Base-by-base conservation (phyloP, 2,329 filamentous ascomycete species). In the Fusarium denticulatum region DNA sequence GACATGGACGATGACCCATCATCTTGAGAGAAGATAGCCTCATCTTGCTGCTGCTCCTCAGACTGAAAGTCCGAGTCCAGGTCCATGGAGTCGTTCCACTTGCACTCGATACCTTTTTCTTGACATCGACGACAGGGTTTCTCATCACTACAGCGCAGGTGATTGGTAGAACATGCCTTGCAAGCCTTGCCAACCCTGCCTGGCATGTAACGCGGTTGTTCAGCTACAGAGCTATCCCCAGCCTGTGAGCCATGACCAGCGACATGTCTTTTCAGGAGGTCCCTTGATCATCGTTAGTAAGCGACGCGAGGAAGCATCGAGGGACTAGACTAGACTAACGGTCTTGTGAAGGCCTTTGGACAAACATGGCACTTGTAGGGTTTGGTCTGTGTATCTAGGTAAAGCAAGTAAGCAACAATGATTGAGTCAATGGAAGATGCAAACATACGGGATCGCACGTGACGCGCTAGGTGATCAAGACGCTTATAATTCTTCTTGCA, bases 381-480 rank as follows among this genome's bases (percentile, higher is more conserved):
- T 37, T 76, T 80, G 15, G 76, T 77, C 26, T 80, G 79, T 6
- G 79, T 80, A 59, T 81, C 80, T 81, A 55, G n/a, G 20, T 30
- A 5, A 22, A 12, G 42, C 24, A 18, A 20, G 24, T 64, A 28
- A 50, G 32, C 20, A 40, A 60, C 34, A 8, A 43, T 28, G 18
- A 16, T 18, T 22, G 26, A 18, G 4, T 36, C 14, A 2, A 16
- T 24, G 61, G 15, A 8, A 15, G 26, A 24, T 13, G n/a, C 42
- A 20, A 5, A 64, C 77, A 45, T 73, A 82, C 80, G 80, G 15
- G 80, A 80, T n/a, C 79, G 76, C 26, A 81, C 75, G 69, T 81
- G 80, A 34, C 80, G 79, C 16, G 77, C 75, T 14, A 81, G 72
- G 70, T 81, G 80, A 50, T 81, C 80, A 46, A 79, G 57, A 10